phyloP scores from a whole-genome alignment of 2,329 filamentous ascomycete genomes.

The Phyllosticta capitalensis region DNA sequence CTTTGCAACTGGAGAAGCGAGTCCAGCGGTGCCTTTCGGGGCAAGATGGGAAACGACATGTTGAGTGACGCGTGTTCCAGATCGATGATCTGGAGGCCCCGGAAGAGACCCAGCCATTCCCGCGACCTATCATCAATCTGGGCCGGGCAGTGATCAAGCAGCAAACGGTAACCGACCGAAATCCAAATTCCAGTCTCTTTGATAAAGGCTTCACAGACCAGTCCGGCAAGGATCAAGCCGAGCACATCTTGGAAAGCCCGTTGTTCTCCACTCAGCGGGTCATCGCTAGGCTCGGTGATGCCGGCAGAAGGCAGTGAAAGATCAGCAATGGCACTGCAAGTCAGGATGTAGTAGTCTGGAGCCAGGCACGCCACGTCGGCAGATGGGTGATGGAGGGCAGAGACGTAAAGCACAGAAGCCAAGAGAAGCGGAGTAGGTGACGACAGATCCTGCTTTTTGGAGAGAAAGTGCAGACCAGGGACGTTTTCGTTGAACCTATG shows the following conservation, averaged over 20 bases:
- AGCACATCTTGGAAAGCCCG: slow-evolving; percentile 36
- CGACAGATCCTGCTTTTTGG: slow-evolving; percentile 35
- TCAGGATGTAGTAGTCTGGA: slow-evolving; percentile 30
- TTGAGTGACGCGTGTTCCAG: slow-evolving; percentile 37
- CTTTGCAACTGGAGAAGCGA: slow-evolving; percentile 25
- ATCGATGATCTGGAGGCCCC: slow-evolving; percentile 33
- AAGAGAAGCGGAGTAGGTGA: slow-evolving; percentile 35
- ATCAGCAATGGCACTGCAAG: slow-evolving; percentile 34
- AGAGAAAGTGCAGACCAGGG: slow-evolving; percentile 38
- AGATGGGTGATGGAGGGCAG: slow-evolving; percentile 27
- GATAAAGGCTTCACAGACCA: slow-evolving; percentile 35
- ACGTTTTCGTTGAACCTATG: slow-evolving; percentile 36
- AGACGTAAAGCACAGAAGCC: slow-evolving; percentile 35
- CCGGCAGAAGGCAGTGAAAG: slow-evolving; percentile 29
- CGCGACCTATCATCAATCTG: slow-evolving; percentile 29
- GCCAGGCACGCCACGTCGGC: slow-evolving; percentile 28
- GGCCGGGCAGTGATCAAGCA: slow-evolving; percentile 34
- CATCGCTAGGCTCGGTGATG: slow-evolving; percentile 6
- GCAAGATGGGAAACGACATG: slow-evolving; percentile 33
- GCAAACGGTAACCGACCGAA: slow-evolving; percentile 33
- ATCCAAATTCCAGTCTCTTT: slow-evolving; percentile 37
- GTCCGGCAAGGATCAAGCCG: slow-evolving; percentile 33
- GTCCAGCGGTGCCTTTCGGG: slow-evolving; percentile 30
- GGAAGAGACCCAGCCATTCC: slow-evolving; percentile 35
- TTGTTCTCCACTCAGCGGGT: slow-evolving; percentile 23